Conservation (phyloP, 2,329 filamentous ascomycete genomes). For the Metarhizium guizhouense region DNA sequence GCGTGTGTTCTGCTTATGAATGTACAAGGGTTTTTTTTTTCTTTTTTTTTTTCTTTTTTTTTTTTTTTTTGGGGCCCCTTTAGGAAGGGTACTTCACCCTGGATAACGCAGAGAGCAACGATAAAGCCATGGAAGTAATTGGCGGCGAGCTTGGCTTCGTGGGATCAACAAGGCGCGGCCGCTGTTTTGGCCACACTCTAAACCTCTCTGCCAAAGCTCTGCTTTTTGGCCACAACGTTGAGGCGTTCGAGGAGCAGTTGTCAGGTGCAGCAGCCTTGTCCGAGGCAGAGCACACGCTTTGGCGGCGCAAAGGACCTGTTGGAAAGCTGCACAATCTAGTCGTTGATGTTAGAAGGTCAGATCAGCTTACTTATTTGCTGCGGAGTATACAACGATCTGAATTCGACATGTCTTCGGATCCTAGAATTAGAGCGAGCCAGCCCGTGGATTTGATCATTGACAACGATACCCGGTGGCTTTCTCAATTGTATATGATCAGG, state of each 20-base stretch:
- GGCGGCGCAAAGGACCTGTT: conserved; percentile 2
- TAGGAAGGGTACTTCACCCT: conserved; percentile 8
- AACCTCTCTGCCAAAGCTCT: not conserved
- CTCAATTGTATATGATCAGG: conserved; percentile 9
- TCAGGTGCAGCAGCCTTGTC: not conserved
- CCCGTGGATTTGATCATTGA: conserved; percentile 9
- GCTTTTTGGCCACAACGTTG: not conserved
- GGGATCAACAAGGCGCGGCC: no score
- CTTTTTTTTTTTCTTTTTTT: no score
- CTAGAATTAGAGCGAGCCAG: conserved; percentile 3
- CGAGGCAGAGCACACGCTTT: not conserved
- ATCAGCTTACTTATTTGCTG: conserved; percentile 4
- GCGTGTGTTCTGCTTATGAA: no score
- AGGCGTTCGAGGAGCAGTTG: no score
- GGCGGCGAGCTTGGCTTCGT: no score
- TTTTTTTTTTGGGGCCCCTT: no score
- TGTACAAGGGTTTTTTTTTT: no score
- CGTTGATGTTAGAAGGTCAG: conserved; percentile 4
- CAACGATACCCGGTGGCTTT: no score
- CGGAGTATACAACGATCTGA: not conserved
- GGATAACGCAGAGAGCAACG: conserved; percentile 6
- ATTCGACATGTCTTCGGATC: conserved; percentile 1
- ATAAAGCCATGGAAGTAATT: conserved; percentile 3
- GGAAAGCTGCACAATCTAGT: no score
- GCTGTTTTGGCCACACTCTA: not conserved